Base-by-base conservation (phyloP, 768 basidiomycete species). In the Tylopilus subfusipes region DNA sequence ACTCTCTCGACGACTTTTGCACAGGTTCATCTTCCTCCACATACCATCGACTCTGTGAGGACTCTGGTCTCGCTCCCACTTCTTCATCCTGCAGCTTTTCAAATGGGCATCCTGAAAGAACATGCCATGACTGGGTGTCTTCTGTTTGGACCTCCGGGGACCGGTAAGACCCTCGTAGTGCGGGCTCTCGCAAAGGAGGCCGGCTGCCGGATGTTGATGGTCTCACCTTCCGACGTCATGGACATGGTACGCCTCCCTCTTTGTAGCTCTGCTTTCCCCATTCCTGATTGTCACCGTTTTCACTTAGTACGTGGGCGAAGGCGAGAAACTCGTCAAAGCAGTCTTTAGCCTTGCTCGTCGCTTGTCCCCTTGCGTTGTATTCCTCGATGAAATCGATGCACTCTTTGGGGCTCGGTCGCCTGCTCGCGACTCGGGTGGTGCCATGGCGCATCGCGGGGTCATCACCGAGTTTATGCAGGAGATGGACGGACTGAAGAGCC, bases 401-500 rank as follows among this genome's bases (percentile, higher is more conserved):
- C 79, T 98, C 5, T 93, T 97, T 62, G 90, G 91, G 38, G 90
- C 93, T 40, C 85, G 94, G 21, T 79, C 83, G 63, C 86, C 90
- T 16, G 80, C 81, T 4, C 80, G 87, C 12, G 88, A 90, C 49
- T 85, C 84, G 38, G 90, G 88, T 10, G 85, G 92, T 51, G 84
- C 83, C 13, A 80, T 88, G 63, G 91, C 92, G 6, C 93, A 96
- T 63, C 79, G 93, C 38, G 88, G 91, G 42, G 83, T 95, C 48
- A 88, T 91, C 66, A 93, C 91, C 11, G 90, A 94, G 69, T 93
- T 93, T 69, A 93, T 94, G 90, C 90, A 91, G 66, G 93, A 96
- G 68, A 96, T 98, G 93, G 94, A 98, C 63, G 94, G 94, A 3
- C 73, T 98, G 54, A 88, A 84, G 67, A 82, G 88, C 10, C 68